phyloP scores from a whole-genome alignment of 805 yeast genomes.

The Kluyveromyces starmeri region DNA sequence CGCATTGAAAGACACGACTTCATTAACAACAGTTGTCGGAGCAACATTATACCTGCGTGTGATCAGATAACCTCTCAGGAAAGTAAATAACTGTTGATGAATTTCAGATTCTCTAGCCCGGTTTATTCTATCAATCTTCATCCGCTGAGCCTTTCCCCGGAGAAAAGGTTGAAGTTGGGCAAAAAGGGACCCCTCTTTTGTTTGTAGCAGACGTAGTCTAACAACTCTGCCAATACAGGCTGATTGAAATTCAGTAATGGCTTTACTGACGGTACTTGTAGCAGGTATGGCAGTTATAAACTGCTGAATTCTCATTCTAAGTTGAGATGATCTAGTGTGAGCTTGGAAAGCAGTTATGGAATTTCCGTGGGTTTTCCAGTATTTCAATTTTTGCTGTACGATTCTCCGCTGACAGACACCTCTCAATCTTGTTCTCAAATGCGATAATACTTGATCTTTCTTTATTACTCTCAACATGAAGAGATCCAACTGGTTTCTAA shows the following conservation, averaged over 20 bases:
- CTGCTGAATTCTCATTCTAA: neutral
- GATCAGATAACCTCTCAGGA: conserved; percentile 5
- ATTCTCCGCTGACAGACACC: neutral
- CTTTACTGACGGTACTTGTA: neutral
- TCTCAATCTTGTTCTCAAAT: conserved; percentile 31
- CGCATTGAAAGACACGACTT: conserved; percentile 44
- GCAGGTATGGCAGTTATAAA: neutral
- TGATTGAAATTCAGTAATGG: neutral
- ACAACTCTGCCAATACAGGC: neutral
- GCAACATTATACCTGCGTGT: neutral
- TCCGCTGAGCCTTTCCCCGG: neutral
- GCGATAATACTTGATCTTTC: conserved; percentile 18
- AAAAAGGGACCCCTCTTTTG: neutral
- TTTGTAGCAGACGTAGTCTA: neutral
- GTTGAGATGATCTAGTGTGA: neutral
- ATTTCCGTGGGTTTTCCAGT: neutral
- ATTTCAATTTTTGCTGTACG: neutral
- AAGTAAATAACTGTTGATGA: neutral
- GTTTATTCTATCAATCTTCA: neutral
- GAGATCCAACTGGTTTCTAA: conserved; percentile 21
- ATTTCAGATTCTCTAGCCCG: neutral
- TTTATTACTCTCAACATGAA: conserved; percentile 20
- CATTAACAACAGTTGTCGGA: conserved; percentile 5
- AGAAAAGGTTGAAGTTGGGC: conserved; percentile 6
- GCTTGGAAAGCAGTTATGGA: conserved; percentile 5